Percentiles rank a stretch among this genome's conserved stretches.
Evolutionary conservation across 768 basidiomycete genomes (phyloP).

Genomic region (Tephrocybe sp.): DNA sequence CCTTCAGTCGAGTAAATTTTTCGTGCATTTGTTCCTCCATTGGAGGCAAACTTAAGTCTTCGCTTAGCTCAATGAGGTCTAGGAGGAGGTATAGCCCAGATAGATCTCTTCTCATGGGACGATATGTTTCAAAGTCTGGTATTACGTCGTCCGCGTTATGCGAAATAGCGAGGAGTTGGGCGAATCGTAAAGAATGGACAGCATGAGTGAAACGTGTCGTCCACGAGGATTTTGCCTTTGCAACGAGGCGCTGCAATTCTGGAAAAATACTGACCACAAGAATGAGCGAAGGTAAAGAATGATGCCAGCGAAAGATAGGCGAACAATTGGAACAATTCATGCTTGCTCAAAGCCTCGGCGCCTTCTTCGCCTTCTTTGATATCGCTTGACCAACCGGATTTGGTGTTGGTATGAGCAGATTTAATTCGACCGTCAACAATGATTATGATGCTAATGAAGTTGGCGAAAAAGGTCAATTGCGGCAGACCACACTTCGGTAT

Average conservation of each 20-base stretch:
- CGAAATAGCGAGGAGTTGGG: slow-evolving; percentile 28
- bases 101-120: slow-evolving; percentile 43
- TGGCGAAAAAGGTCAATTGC: slow-evolving; percentile 51
- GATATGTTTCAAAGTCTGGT: slow-evolving; percentile 45
- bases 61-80: slow-evolving; percentile 50
- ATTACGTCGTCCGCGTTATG: slow-evolving; percentile 23
- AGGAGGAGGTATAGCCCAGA: slow-evolving; percentile 50
- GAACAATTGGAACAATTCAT: slow-evolving; percentile 36
- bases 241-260: slow-evolving; percentile 32
- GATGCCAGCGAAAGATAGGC: slow-evolving; percentile 17
- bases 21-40: slow-evolving; percentile 22
- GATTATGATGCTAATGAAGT: slow-evolving; percentile 45
- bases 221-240: slow-evolving; percentile 36
- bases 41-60: slow-evolving; percentile 40
- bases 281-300: slow-evolving; percentile 6
- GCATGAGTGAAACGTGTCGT: slow-evolving; percentile 37
- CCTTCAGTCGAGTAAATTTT: slow-evolving; percentile 31
- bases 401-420: slow-evolving; percentile 9
- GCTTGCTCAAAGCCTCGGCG: slow-evolving; percentile 16
- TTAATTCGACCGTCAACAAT: slow-evolving; percentile 28
- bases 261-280: slow-evolving; percentile 34
- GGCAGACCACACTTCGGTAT: slow-evolving; percentile 56
- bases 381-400: slow-evolving; percentile 19
- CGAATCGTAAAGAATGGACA: slow-evolving; percentile 32
- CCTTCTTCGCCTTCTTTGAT: slow-evolving; percentile 9